These are phyloP conservation scores for Solanum aculeatissimum DNA, from an alignment of 305 asterid species.

Conservation along the genomic window DNA sequence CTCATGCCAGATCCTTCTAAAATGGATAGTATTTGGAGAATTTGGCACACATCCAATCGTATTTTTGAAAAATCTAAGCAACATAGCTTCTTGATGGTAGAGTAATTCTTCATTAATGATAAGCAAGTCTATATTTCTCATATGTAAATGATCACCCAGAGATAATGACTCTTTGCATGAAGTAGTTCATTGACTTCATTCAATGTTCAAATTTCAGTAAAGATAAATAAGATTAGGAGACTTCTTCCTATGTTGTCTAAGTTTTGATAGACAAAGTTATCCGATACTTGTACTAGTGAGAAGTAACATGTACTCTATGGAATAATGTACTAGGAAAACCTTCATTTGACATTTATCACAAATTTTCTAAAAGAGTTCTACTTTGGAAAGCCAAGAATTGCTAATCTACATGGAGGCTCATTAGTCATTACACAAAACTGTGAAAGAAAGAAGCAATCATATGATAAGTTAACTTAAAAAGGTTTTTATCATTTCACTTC, in stretches of 20 bases:
- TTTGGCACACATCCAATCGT: accelerated
- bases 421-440: neutral
- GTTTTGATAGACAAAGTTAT: neutral
- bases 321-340: neutral
- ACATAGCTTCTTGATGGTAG: neutral
- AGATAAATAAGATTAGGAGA: neutral
- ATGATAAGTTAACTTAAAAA: neutral
- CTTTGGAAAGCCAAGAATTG: neutral
- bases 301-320: neutral
- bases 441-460: neutral
- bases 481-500: neutral
- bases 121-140: neutral
- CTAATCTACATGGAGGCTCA: neutral
- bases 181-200: neutral
- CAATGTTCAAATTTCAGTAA: neutral
- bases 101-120: neutral
- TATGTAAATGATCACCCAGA: neutral
- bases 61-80: neutral
- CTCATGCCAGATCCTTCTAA: too few species aligned
- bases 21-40: neutral
- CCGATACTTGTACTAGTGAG: neutral
- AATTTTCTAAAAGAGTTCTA: neutral
- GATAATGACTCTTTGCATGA: neutral
- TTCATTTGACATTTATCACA: neutral
- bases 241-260: neutral